These are phyloP conservation scores for Byssochlamys sp. DNA, from an alignment of 2,329 filamentous ascomycete genomes.

Conservation along the genomic window DNA sequence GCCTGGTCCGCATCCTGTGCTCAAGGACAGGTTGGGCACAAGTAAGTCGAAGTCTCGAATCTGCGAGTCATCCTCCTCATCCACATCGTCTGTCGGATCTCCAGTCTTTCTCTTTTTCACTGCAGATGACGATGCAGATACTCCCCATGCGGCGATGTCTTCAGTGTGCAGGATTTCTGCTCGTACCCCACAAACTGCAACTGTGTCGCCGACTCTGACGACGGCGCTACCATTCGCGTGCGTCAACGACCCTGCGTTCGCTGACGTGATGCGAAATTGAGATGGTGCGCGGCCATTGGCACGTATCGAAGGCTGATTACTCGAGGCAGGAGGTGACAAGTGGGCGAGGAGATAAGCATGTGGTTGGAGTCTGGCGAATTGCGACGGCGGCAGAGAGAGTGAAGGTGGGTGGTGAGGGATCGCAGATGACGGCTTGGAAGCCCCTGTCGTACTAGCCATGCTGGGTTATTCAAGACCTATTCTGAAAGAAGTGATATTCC, in stretches of 20 bases:
- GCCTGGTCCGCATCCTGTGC: constrained; percentile 77
- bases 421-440: constrained; percentile 12
- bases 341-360: constrained; percentile 83
- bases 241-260: constrained; percentile 75
- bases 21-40: constrained; percentile 86
- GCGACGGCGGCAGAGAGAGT: constrained; percentile 53
- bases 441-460: constrained; percentile 11
- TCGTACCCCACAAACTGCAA: constrained; percentile 85
- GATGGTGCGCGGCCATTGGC: constrained; percentile 69
- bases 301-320: constrained; percentile 51
- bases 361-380: constrained; percentile 79
- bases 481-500: constrained; percentile 2
- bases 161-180: constrained; percentile 70
- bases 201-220: constrained; percentile 78
- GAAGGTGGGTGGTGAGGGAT: constrained; percentile 24
- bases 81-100: constrained; percentile 36
- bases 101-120: constrained; percentile 20
- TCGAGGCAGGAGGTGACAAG: constrained; percentile 52
- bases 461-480: constrained; percentile 9
- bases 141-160: constrained; percentile 54
- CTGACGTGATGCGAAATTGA: constrained; percentile 60
- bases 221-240: constrained; percentile 86
- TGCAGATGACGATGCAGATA: constrained; percentile 28
- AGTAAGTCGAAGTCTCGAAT: constrained; percentile 55
- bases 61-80: constrained; percentile 35